Evolutionary conservation across 305 asterid genomes (phyloP), one percentile per base, ranked within the genome.

Genomic region (Rubia balearica): DNA sequence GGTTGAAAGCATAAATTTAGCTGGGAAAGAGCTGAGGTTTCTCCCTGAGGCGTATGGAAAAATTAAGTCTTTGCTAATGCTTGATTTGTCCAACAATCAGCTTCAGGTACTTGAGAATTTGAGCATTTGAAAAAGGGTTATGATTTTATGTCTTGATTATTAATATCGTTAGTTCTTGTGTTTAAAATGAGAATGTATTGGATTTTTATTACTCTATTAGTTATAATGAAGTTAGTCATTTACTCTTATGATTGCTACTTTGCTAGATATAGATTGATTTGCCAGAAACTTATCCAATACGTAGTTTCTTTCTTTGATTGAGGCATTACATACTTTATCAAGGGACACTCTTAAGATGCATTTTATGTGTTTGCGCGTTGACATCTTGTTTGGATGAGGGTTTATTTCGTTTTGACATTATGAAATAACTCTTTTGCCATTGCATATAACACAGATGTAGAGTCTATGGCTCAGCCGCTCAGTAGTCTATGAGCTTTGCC

Each of bases 31-130:
- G 71, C 74, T 94, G 90, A 81, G 77, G 75, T 71, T 87, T 68
- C 74, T 91, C 5, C 98, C 99, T 3, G 98, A 94, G 82, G 92
- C 85, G 17, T 85, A 91, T 75, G 97, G 93, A 78, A 81, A 66
- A 81, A 59, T 91, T 67, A 81, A 75, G 72, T 77, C 90, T 10
- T 71, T 91, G 81, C 72, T 89, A 56, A 80, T 81, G 66, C 87
- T 94, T 61, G 83, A 89, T 80, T 76, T 94, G 78, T 88, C 99
- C 27, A 78, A 71, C 67, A 94, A 91, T 78, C 91, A 82, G 75
- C 89, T 94, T 40, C 74, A 76, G 99, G 98, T 94, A 75, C 57
- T 30, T 30, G 36, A 30, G 36, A 30, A 30, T 30, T 30, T 30
- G 36, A 3, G 36, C 36, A 1, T 30, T 30, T 30, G 36, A 30